Evolutionary conservation across 2,329 filamentous ascomycete genomes (phyloP), one percentile per base, ranked within the genome.

Genomic region (Cordyceps fumosorosea): DNA sequence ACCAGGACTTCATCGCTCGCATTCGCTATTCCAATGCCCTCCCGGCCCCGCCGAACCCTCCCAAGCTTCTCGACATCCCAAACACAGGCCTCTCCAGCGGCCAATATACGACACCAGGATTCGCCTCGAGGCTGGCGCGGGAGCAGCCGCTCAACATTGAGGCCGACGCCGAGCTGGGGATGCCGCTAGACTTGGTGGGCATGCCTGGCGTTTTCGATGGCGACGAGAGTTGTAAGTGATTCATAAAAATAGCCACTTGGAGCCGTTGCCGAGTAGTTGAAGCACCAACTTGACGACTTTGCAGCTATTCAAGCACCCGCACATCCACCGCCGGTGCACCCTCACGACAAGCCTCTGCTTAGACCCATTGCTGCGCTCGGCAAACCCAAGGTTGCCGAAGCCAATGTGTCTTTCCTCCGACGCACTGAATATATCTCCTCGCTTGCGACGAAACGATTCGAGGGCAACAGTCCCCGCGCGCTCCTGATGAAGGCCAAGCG

Each of bases 1-100:
- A 96, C 73, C 95, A 99, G 78, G 95, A 99, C 77, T 98, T 97
- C 77, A 96, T 99, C 73, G 93, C 93, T 66, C 89, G 93, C 70
- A 91, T 97, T 71, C 87, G 95, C 76, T 99, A 96, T 76, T 92
- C 91, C 71, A 99, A 99, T 85, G 89, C 91, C 68, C 87, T 99
- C 18, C 95, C 95, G 66, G 93, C 95, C 66, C 95, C 95, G 60
- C 91, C 93, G 61, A 92, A 93, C 72, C 92, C 93, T 1, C 95
- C 95, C 1, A 99, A 99, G 81, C 88, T 99, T 65, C 89, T 99
- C 69, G 91, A 98, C 67, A 96, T 99, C 64, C 93, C 95, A 12
- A 96, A 96, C 70, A 95, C 91, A 62, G 95, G 95, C 48, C 84
- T 98, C 18, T 84, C 90, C 47, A 90, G 87, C 68, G 89, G 89